phyloP scores from a whole-genome alignment of 2,329 filamentous ascomycete species.

The Pleochaeta shiraiana region DNA sequence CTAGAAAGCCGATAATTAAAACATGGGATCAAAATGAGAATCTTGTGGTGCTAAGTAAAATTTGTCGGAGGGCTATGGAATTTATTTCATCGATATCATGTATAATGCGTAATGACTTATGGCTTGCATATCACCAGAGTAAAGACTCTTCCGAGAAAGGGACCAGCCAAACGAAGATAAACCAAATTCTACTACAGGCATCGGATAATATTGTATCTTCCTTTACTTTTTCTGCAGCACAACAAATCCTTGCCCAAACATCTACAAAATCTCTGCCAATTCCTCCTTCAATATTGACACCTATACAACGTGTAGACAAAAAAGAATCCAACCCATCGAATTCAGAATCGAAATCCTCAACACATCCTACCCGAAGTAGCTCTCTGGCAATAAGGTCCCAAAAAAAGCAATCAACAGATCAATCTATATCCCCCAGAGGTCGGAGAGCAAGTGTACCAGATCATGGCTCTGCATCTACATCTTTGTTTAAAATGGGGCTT shows the following conservation, averaged over 20 bases:
- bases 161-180: constrained; percentile 7
- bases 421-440: constrained; percentile 30
- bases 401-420: constrained; percentile 27
- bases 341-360: constrained; percentile 46
- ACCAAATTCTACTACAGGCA: constrained; percentile 26
- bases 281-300: constrained; percentile 32
- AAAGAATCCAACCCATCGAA: constrained; percentile 40
- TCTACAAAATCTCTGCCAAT: constrained; percentile 45
- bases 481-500: constrained; percentile 40
- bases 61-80: constrained; percentile 60
- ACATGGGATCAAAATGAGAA: constrained; percentile 44
- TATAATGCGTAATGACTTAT: constrained; percentile 58
- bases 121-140: constrained; percentile 28
- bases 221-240: constrained; percentile 54
- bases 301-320: constrained; percentile 18
- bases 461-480: constrained; percentile 20
- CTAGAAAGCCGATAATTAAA: constrained; percentile 26
- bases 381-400: constrained; percentile 29
- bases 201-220: constrained; percentile 57
- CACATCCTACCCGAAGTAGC: constrained; percentile 42
- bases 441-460: constrained; percentile 21
- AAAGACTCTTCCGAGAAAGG: background rate
- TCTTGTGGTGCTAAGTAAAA: constrained; percentile 58
- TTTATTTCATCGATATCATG: constrained; percentile 68
- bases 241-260: constrained; percentile 58